Conservation (phyloP, 208 protist genomes). For the Leptomonas seymouri region DNA sequence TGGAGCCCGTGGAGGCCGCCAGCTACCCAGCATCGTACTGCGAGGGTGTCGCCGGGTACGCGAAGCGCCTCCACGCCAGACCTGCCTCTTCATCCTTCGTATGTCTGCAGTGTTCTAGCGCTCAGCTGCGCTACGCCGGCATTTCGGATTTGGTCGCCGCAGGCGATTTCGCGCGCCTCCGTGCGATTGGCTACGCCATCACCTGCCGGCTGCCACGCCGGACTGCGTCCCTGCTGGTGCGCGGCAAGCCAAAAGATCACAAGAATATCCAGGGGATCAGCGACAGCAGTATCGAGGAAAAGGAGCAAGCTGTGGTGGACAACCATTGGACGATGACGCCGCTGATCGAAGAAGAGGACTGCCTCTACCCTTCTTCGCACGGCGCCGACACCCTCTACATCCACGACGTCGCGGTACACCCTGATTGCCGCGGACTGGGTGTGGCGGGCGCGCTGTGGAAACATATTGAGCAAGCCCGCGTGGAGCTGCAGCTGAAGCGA, state of each 20-base stretch:
- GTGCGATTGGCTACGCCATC: conserved; percentile 27
- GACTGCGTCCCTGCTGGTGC: conserved; percentile 17
- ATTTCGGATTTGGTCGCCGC: neutral
- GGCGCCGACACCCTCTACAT: conserved; percentile 33
- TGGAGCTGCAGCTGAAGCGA: conserved; percentile 15
- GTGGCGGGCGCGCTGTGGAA: conserved; percentile 23
- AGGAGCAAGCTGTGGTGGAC: neutral
- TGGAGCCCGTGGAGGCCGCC: conserved; percentile 26
- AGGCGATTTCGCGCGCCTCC: neutral
- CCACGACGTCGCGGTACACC: conserved; percentile 37
- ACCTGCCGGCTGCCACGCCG: conserved; percentile 21
- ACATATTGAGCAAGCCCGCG: conserved; percentile 9
- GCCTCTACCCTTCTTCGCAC: neutral
- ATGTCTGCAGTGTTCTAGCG: conserved; percentile 5
- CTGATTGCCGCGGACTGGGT: conserved; percentile 20
- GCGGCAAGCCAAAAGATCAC: neutral
- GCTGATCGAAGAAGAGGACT: neutral
- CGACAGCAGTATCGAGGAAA: neutral
- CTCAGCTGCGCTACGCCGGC: neutral
- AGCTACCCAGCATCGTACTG: conserved; percentile 27
- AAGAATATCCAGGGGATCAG: neutral
- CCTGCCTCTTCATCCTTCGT: conserved; percentile 31
- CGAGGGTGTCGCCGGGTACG: conserved; percentile 25
- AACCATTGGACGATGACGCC: neutral
- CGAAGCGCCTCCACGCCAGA: conserved; percentile 23